A percentile compares a stretch with the other conserved stretches of the same genome.
Conservation (phyloP, 345 rosid genomes). For the Triadica sebifera region DNA sequence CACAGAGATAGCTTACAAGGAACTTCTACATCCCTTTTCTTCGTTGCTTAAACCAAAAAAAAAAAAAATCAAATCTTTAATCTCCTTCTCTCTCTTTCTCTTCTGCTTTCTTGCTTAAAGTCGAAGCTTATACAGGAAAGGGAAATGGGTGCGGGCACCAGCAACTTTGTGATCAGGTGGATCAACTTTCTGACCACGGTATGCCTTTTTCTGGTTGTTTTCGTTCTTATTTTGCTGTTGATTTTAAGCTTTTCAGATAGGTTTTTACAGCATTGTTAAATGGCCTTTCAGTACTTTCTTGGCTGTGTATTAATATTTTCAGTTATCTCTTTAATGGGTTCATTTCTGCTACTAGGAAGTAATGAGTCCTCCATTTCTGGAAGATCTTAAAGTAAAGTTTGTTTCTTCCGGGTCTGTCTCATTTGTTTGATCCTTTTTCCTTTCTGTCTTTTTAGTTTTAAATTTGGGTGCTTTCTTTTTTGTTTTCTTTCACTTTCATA, state of each 20-base stretch:
- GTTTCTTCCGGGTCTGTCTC: neutral
- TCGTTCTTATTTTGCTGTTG: neutral
- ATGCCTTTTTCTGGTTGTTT: slow-evolving; percentile 14
- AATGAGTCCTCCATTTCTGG: too few relatives aligned
- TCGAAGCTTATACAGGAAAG: slow-evolving; percentile 18
- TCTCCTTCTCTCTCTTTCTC: neutral
- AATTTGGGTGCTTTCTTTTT: neutral
- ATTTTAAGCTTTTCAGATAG: too few relatives aligned
- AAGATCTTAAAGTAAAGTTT: neutral
- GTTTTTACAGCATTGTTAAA: too few relatives aligned
- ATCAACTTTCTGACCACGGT: slow-evolving; percentile 92
- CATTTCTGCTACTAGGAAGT: too few relatives aligned
- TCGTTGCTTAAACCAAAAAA: neutral
- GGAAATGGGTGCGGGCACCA: slow-evolving; percentile 75
- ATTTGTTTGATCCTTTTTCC: neutral
- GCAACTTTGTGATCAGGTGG: slow-evolving; percentile 89
- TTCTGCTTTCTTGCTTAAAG: slow-evolving; percentile 11
- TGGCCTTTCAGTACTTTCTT: too few relatives aligned
- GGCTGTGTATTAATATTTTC: too few relatives aligned
- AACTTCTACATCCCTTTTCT: neutral
- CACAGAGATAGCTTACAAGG: slow-evolving; percentile 9
- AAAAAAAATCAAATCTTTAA: neutral
- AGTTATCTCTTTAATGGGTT: too few relatives aligned
- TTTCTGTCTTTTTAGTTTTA: neutral
- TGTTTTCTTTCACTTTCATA: neutral